Conservation (phyloP, 495 filamentous ascomycete genomes). For the Polyplosphaeria fusca region DNA sequence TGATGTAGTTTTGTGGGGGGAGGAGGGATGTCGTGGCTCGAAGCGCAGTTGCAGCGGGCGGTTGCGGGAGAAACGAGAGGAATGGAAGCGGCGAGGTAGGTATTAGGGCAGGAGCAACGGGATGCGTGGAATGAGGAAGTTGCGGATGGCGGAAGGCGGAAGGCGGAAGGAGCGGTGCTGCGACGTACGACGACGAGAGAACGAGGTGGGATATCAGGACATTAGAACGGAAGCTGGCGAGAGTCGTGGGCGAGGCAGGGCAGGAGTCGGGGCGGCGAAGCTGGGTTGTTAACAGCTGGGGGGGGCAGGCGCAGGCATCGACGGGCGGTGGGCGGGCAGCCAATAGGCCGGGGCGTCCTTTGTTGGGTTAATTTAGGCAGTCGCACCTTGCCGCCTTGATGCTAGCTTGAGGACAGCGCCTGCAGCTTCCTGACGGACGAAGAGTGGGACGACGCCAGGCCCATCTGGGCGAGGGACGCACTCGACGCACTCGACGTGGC, state of each 20-base stretch:
- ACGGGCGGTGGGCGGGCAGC: neutral
- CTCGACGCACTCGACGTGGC: too few relatives aligned
- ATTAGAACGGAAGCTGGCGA: neutral
- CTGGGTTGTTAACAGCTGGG: neutral
- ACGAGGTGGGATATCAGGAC: neutral
- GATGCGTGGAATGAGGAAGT: neutral
- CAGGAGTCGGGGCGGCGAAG: neutral
- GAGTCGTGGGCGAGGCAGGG: neutral
- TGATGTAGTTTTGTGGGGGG: constrained; percentile 5
- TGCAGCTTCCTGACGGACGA: too few relatives aligned
- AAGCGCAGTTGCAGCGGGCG: constrained; percentile 8
- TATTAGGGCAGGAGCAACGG: constrained; percentile 1
- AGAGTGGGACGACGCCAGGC: too few relatives aligned
- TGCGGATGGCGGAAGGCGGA: constrained; percentile 2
- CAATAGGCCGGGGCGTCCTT: neutral
- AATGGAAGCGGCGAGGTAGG: constrained; percentile 4
- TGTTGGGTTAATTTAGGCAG: neutral
- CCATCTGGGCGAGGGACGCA: too few relatives aligned
- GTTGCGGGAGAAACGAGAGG: constrained; percentile 24
- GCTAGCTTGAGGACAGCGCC: too few relatives aligned
- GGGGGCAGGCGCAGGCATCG: neutral
- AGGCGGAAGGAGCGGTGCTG: neutral
- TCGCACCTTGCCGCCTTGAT: neutral
- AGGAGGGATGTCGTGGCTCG: neutral
- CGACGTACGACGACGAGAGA: neutral